phyloP scores from a whole-genome alignment of 352 stramenopile species.

The Phytopythium montanum region DNA sequence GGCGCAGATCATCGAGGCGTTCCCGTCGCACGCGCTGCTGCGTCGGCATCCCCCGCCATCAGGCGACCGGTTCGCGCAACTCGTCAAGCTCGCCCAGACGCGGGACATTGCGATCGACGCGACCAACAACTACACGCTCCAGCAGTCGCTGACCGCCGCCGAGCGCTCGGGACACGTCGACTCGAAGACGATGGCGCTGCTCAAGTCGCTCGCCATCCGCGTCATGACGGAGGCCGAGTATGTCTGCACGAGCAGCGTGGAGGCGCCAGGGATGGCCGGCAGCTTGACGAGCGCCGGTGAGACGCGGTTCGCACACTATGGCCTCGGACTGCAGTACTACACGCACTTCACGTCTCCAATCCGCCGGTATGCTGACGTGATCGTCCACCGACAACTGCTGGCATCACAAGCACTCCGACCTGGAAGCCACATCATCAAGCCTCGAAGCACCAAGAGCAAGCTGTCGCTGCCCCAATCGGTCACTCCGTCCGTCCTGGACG shows the following conservation, averaged over 20 bases:
- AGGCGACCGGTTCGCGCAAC: slow-evolving; percentile 66
- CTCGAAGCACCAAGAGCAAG: not conserved
- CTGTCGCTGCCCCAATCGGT: slow-evolving; percentile 41
- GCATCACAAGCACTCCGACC: slow-evolving; percentile 30
- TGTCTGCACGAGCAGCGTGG: slow-evolving; percentile 63
- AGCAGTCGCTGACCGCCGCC: slow-evolving; percentile 62
- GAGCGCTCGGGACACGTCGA: slow-evolving; percentile 61
- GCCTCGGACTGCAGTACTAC: slow-evolving; percentile 86
- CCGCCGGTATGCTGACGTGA: slow-evolving; percentile 87
- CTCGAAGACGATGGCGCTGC: slow-evolving; percentile 80
- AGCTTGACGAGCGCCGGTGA: slow-evolving; percentile 33
- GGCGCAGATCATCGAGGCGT: slow-evolving; percentile 70
- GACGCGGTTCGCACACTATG: slow-evolving; percentile 83
- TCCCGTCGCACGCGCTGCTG: slow-evolving; percentile 83
- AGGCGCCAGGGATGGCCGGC: slow-evolving; percentile 34
- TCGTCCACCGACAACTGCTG: slow-evolving; percentile 90
- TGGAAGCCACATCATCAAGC: not conserved
- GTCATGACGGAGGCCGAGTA: slow-evolving; percentile 96
- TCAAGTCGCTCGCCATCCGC: slow-evolving; percentile 92
- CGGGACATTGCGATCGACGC: slow-evolving; percentile 73
- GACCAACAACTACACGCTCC: slow-evolving; percentile 78
- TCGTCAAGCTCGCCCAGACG: slow-evolving; percentile 67
- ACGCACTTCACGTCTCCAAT: slow-evolving; percentile 93
- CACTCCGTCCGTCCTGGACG: slow-evolving; percentile 51
- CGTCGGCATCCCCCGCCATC: slow-evolving; percentile 82